Evolutionary conservation across 345 rosid genomes (phyloP), one percentile per base, ranked within the genome.

Genomic region (Jatropha curcas): DNA sequence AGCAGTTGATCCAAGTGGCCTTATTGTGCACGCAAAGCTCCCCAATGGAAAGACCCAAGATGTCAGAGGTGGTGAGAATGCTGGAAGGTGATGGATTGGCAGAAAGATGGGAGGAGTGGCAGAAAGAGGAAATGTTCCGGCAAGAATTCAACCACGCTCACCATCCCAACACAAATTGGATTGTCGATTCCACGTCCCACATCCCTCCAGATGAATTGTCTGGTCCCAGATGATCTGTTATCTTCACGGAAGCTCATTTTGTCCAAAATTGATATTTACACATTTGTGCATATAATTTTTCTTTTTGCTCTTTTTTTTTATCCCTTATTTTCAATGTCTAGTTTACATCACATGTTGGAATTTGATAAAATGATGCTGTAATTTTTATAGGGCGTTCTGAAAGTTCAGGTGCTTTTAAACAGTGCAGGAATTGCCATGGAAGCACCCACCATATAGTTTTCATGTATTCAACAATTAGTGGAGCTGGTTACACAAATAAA

Each of bases 101-200:
- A 4, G 88, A 90, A 84, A 89, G 87, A 78, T 92, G 98, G 98
- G 96, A 92, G 78, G 92, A 90, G 50, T 92, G 97, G 99, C 97
- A 95, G 82, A 95, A 89, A 67, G 96, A 87, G 57, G 98, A 95
- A 74, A 70, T 82, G 74, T 74, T 84, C 76, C 84, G 88, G 4
- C 89, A 88, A 77, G 94, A 86, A 22, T 83, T 75, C n/a, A 84
- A 56, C 71, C 80, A 77, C 37, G n/a, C 17, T 19, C 83, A 74
- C 72, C 79, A 81, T 74, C 77, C 84, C 0, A 81, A 79, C 63
- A 71, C 81, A 1, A 82, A 73, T 34, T 91, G 96, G 97, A 81
- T 85, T 33, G 72, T 90, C 0, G 86, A 88, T 74, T 93, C 97
- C 52, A 75, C 79, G 34, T 87, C 92, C 53, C 88, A 85, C 56